Evolutionary conservation across 768 basidiomycete species (phyloP), one percentile per base, ranked within the genome.

Genomic region (Xerocomus brunneocitrinus): DNA sequence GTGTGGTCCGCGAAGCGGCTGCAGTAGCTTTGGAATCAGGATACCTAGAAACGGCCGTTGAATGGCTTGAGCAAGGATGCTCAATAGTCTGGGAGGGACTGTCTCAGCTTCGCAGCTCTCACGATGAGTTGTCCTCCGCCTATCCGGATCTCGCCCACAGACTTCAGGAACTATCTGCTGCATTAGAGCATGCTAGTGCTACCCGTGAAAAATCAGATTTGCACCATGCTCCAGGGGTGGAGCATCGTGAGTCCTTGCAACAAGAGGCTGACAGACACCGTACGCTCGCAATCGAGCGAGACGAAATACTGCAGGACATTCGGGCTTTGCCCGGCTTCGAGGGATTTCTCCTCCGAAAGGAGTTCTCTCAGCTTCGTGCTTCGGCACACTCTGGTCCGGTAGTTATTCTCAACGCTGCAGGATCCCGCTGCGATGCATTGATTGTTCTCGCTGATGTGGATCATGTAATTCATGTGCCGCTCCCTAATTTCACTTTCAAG

Each of bases 1-100:
- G 49, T 19, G 39, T 57, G 5, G 57, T 47, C n/a, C n/a, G n/a
- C n/a, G n/a, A n/a, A n/a, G n/a, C n/a, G n/a, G n/a, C n/a, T n/a
- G n/a, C n/a, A n/a, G 4, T 47, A 49, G 57, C 57, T 14, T 34
- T 58, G 4, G 40, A 56, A 1, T 4, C 4, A 5, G 41, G 47
- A 3, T 10, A 2, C 42, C 36, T 4, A 14, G 49, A 13, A 45
- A 35, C 36, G 0, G 58, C 60, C 2, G 49, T 61, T 8, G 60
- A 60, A 25, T 61, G 56, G 59, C 50, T 61, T n/a, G 59, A 61
- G 19, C 49, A 61, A 47, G 59, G 54, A 4, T 58, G 59, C 4
- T 60, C 50, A 0, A 31, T 60, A 10, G 52, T 59, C 3, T 58
- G 49, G 56, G 56, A 46, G 2, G 47, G 57, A 13, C 12, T 58